These are phyloP conservation scores for Magnaporthiopsis incrustans DNA, from an alignment of 2,329 filamentous ascomycete genomes.

Conservation along the genomic window DNA sequence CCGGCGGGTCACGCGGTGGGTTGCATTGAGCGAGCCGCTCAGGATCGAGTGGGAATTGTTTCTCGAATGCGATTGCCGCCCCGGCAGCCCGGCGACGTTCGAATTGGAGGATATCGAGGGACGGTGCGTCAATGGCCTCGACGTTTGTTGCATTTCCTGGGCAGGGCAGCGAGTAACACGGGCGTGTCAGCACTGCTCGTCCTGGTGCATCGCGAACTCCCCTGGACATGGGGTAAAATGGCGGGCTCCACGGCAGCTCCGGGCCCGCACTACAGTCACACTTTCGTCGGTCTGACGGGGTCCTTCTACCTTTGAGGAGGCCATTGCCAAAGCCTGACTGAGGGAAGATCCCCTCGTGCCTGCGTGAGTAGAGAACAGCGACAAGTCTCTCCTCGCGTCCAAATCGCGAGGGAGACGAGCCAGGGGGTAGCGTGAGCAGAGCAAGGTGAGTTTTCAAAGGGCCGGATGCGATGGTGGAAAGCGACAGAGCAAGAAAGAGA, in stretches of 20 bases:
- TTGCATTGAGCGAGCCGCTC: slow-evolving; percentile 66
- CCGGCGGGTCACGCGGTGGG: slow-evolving; percentile 80
- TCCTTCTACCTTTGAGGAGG: slow-evolving; percentile 51
- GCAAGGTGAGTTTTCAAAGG: slow-evolving; percentile 8
- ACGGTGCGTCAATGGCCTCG: slow-evolving; percentile 59
- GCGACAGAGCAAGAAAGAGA: slow-evolving; percentile 9
- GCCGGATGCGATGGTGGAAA: slow-evolving; percentile 12
- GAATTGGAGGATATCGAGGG: slow-evolving; percentile 50
- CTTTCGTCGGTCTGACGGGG: slow-evolving; percentile 7
- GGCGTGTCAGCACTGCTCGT: slow-evolving; percentile 29
- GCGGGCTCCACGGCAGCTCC: not conserved
- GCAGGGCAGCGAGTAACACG: slow-evolving; percentile 13
- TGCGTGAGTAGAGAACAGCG: slow-evolving; percentile 15
- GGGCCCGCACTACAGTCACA: not conserved
- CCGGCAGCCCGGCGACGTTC: slow-evolving; percentile 48
- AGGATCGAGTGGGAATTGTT: slow-evolving; percentile 78
- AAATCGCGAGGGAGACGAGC: slow-evolving; percentile 5
- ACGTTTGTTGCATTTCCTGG: slow-evolving; percentile 57
- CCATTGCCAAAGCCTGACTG: slow-evolving; percentile 39
- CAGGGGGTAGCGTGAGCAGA: slow-evolving; percentile 16
- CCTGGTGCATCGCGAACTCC: slow-evolving; percentile 1
- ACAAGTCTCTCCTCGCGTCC: slow-evolving; percentile 6
- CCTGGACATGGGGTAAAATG: not conserved
- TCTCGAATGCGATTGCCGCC: slow-evolving; percentile 59
- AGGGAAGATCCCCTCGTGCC: slow-evolving; percentile 18